Evolutionary conservation across 441 rosid species (phyloP).

Genomic region (Erodium texanum): DNA sequence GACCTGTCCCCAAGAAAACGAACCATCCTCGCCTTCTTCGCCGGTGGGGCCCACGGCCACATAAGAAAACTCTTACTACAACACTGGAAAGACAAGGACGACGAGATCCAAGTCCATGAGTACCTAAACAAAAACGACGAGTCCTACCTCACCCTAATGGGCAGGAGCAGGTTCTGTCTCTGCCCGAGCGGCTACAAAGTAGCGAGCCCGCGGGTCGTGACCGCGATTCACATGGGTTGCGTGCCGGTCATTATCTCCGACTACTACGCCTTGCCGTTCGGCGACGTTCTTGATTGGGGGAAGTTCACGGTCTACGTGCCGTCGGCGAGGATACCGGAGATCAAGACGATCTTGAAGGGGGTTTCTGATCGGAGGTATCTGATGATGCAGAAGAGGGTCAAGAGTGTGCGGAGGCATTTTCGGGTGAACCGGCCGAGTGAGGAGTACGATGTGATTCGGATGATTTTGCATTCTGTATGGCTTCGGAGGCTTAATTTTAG

Average conservation of each 20-base stretch:
- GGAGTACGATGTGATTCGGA: constrained; percentile 54
- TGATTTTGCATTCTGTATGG: constrained; percentile 78
- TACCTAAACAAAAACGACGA: constrained; percentile 39
- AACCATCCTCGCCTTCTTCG: constrained; percentile 53
- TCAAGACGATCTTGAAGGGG: constrained; percentile 41
- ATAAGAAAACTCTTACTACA: constrained; percentile 38
- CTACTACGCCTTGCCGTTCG: constrained; percentile 54
- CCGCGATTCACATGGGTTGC: constrained; percentile 49
- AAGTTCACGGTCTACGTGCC: constrained; percentile 49
- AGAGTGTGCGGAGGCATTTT: constrained; percentile 53
- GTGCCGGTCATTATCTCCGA: constrained; percentile 67
- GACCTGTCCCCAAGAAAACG: constrained; percentile 31
- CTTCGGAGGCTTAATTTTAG: constrained; percentile 60
- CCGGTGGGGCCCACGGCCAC: constrained; percentile 57
- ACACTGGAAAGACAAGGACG: constrained; percentile 53
- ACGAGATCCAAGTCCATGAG: constrained; percentile 37
- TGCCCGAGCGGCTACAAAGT: constrained; percentile 85
- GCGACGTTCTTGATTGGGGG: constrained; percentile 65
- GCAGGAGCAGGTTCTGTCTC: constrained; percentile 47
- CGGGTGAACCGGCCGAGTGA: constrained; percentile 51
- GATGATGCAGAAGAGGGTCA: constrained; percentile 39
- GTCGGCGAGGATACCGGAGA: constrained; percentile 38
- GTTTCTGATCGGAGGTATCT: constrained; percentile 32
- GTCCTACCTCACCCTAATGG: constrained; percentile 49
- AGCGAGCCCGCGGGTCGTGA: constrained; percentile 69